Percentiles rank a stretch among this genome's conserved stretches.
These are phyloP conservation scores for Ceratocystis cubensis DNA, from an alignment of 2,329 filamentous ascomycete genomes.

Conservation along the genomic window DNA sequence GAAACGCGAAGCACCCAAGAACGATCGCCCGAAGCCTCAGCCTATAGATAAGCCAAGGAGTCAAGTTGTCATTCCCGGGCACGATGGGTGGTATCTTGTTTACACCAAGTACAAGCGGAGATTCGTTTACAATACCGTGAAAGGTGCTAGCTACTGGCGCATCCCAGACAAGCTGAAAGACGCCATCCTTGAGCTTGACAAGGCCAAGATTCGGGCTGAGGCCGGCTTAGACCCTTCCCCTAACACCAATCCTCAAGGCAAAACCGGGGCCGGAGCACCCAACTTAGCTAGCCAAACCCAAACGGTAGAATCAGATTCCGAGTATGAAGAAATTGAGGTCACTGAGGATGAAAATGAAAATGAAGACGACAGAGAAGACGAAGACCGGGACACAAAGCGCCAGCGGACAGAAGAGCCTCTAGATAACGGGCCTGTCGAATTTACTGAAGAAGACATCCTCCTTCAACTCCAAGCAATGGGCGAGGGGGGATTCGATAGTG, in stretches of 20 bases:
- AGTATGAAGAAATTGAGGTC: constrained; percentile 62
- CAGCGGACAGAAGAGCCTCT: constrained; percentile 36
- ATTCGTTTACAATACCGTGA: constrained; percentile 79
- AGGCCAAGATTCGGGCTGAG: constrained; percentile 53
- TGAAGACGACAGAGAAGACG: constrained; percentile 25
- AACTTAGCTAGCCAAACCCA: not conserved
- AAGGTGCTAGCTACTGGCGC: constrained; percentile 87
- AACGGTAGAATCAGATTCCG: constrained; percentile 33
- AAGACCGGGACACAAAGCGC: constrained; percentile 47
- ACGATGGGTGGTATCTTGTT: constrained; percentile 82
- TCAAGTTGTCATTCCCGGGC: constrained; percentile 65
- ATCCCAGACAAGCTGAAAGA: constrained; percentile 79
- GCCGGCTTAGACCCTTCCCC: constrained; percentile 25
- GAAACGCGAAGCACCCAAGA: constrained; percentile 34
- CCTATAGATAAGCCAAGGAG: constrained; percentile 69
- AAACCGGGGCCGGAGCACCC: not conserved
- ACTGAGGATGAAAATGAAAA: constrained; percentile 40
- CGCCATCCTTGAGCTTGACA: constrained; percentile 60
- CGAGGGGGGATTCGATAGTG: constrained; percentile 33
- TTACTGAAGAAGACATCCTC: constrained; percentile 88
- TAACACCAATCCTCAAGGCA: not conserved
- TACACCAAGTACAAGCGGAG: constrained; percentile 78
- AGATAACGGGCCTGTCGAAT: constrained; percentile 57
- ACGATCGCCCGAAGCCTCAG: constrained; percentile 46
- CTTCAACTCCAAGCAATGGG: constrained; percentile 86